Conservation (phyloP, 495 filamentous ascomycete genomes). For the Cercophora newfieldiana region DNA sequence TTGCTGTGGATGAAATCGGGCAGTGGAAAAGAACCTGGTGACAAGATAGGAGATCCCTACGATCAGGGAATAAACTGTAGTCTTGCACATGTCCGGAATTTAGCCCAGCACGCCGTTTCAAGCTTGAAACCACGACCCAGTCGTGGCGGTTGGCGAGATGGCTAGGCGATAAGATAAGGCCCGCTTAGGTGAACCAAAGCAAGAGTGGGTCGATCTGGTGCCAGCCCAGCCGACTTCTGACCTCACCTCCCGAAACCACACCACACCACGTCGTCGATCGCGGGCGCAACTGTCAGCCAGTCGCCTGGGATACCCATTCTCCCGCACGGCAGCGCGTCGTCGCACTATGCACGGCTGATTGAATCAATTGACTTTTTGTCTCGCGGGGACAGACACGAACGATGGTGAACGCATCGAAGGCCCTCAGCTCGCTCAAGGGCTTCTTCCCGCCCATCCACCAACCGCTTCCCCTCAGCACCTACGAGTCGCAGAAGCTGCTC, state of each 20-base stretch:
- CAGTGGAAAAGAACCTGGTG: background rate
- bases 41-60: background rate
- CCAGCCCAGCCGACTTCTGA: background rate
- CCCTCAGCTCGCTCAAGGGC: constrained; percentile 47
- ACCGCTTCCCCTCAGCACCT: constrained; percentile 63
- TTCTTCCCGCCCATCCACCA: constrained; percentile 65
- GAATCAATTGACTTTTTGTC: background rate
- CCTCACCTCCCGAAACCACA: background rate
- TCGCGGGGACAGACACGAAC: background rate
- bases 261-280: background rate
- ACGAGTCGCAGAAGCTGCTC: constrained; percentile 68
- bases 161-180: background rate
- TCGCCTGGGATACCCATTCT: background rate
- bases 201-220: background rate
- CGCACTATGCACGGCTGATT: background rate
- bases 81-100: background rate
- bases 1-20: background rate
- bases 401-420: constrained; percentile 35
- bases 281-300: background rate
- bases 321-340: background rate
- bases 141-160: background rate
- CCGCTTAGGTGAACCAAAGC: background rate
- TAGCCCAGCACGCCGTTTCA: background rate
- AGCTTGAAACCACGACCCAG: background rate
- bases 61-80: background rate